Conservation (phyloP, 495 filamentous ascomycete species). For the Daldinia decipiens region DNA sequence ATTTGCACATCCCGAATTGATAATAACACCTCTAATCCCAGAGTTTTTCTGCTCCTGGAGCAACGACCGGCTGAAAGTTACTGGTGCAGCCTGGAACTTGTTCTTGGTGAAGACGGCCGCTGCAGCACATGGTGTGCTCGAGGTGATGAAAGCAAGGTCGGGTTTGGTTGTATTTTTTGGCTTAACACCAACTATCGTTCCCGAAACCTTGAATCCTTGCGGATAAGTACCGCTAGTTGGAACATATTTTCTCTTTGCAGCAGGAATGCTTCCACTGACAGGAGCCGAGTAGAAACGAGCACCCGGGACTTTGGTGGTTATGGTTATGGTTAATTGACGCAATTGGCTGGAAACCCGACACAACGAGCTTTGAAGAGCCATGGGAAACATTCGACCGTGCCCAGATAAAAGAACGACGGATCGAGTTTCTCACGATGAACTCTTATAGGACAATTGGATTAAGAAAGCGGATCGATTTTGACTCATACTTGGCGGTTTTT, state of each 20-base stretch:
- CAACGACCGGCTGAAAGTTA: constrained; percentile 80
- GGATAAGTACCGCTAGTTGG: constrained; percentile 87
- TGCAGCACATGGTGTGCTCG: constrained; percentile 87
- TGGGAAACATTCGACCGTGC: constrained; percentile 32
- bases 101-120: constrained; percentile 98
- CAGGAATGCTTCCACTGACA: constrained; percentile 69
- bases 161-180: constrained; percentile 86
- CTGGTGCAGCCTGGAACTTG: constrained; percentile 96
- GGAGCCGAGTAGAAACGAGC: constrained; percentile 68
- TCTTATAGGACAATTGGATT: constrained; percentile 19
- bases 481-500: constrained; percentile 22
- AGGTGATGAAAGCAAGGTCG: constrained; percentile 88
- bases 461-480: constrained; percentile 18
- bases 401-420: constrained; percentile 18
- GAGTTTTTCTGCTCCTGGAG: constrained; percentile 71
- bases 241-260: constrained; percentile 85
- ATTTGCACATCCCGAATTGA: constrained; percentile 98
- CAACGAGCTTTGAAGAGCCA: constrained; percentile 34
- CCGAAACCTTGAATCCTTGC: constrained; percentile 86
- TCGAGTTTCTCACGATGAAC: constrained; percentile 30
- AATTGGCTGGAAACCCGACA: constrained; percentile 30
- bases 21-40: constrained; percentile 82
- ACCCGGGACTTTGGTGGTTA: constrained; percentile 25
- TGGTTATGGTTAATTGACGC: constrained; percentile 27
- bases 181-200: constrained; percentile 93